Percentiles rank a stretch among this genome's conserved stretches.
Conservation (phyloP, 495 filamentous ascomycete genomes). For the Melanomma pulvis-pyrius region DNA sequence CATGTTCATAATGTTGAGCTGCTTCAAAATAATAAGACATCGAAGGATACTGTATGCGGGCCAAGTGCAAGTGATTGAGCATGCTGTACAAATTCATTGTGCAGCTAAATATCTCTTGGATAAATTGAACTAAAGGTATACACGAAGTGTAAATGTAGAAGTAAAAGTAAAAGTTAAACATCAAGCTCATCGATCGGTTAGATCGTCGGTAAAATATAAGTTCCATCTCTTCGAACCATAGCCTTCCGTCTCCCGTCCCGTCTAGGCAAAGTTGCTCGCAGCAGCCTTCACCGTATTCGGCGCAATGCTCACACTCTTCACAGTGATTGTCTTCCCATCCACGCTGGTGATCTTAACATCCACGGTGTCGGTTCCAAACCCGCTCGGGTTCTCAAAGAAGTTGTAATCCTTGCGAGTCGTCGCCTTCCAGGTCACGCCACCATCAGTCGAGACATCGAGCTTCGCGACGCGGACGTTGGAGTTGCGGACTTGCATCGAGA, state of each 20-base stretch:
- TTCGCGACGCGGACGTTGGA: conserved; percentile 55
- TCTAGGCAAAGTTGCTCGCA: conserved; percentile 24
- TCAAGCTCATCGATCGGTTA: neutral
- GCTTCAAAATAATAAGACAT: neutral
- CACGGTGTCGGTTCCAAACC: conserved; percentile 56
- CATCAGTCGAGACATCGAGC: conserved; percentile 62
- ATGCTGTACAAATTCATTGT: neutral
- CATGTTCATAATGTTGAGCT: too few relatives aligned
- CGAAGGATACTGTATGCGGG: too few relatives aligned
- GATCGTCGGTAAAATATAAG: neutral
- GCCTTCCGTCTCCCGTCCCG: neutral
- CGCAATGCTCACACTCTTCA: conserved; percentile 29
- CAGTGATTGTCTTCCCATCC: conserved; percentile 48
- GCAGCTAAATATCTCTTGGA: neutral
- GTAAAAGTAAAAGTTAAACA: neutral
- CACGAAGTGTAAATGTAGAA: neutral
- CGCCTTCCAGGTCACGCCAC: conserved; percentile 55
- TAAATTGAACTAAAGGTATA: neutral
- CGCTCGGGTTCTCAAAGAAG: conserved; percentile 60
- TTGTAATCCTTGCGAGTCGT: conserved; percentile 59
- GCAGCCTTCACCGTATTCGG: conserved; percentile 18
- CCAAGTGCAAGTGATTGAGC: too few relatives aligned
- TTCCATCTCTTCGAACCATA: too few relatives aligned
- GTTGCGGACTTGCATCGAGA: conserved; percentile 61
- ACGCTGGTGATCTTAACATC: conserved; percentile 57